phyloP scores from a whole-genome alignment of 2,329 filamentous ascomycete genomes.

The Geosmithia flava region DNA sequence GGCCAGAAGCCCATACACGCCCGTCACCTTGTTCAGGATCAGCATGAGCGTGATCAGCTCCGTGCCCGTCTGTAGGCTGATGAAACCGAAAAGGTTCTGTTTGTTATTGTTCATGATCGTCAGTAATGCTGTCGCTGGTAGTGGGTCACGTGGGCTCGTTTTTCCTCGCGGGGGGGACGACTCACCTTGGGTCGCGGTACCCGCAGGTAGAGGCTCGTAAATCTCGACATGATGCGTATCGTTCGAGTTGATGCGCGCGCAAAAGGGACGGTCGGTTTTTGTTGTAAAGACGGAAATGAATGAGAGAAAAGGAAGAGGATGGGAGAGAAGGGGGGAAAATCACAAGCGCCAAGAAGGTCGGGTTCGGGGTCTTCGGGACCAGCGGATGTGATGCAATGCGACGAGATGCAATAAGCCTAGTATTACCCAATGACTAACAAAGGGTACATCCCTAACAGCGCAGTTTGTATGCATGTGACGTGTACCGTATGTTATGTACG shows the following conservation, averaged over 20 bases:
- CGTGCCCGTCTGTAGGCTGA: slow-evolving; percentile 76
- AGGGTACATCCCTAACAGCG: no score
- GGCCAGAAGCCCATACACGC: slow-evolving; percentile 80
- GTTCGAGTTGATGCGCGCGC: neutral
- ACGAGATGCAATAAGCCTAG: neutral
- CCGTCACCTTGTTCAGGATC: slow-evolving; percentile 85
- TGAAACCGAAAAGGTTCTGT: slow-evolving; percentile 73
- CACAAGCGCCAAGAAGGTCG: neutral
- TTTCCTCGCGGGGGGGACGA: neutral
- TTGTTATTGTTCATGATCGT: neutral
- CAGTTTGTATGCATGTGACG: no score
- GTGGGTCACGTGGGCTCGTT: slow-evolving; percentile 1
- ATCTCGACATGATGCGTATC: slow-evolving; percentile 16
- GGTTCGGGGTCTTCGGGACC: neutral
- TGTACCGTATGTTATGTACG: no score
- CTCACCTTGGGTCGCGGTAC: slow-evolving; percentile 27
- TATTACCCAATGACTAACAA: neutral
- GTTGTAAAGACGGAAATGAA: neutral
- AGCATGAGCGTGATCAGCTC: slow-evolving; percentile 75
- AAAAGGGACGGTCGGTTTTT: no score
- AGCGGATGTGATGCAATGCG: neutral
- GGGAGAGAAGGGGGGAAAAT: neutral
- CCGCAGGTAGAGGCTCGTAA: slow-evolving; percentile 23
- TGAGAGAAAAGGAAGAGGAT: neutral
- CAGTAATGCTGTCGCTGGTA: no score